These are phyloP conservation scores for Sonneratia alba DNA, from an alignment of 345 rosid species.

Conservation along the genomic window DNA sequence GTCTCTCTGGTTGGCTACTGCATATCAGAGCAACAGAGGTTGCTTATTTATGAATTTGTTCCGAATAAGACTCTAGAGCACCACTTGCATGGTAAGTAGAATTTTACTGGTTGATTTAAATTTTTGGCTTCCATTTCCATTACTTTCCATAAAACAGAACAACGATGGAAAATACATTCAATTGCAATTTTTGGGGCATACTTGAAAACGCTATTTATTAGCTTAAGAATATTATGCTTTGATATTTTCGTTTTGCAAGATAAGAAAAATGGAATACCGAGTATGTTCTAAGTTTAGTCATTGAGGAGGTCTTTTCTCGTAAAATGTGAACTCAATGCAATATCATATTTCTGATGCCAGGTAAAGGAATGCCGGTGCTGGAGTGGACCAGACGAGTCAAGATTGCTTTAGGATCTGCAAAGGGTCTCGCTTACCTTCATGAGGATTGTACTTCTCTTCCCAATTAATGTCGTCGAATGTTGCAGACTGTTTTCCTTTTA, in stretches of 20 bases:
- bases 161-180: not conserved
- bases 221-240: not conserved
- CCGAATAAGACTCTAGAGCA: conserved; percentile 86
- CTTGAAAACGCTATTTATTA: not conserved
- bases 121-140: not conserved
- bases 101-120: not conserved
- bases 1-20: conserved; percentile 89
- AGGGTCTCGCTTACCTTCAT: conserved; percentile 94
- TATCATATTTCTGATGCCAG: conserved; percentile 20
- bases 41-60: conserved; percentile 86
- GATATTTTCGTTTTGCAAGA: not conserved
- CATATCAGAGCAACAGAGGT: conserved; percentile 46
- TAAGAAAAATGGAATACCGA: not conserved
- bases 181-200: not conserved
- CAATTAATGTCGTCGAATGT: not conserved
- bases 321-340: not conserved
- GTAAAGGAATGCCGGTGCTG: conserved; percentile 42
- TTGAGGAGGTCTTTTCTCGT: not conserved
- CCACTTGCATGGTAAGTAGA: conserved; percentile 72
- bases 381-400: conserved; percentile 83
- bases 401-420: conserved; percentile 88
- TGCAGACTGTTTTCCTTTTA: not conserved
- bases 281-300: not conserved
- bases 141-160: not conserved
- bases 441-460: conserved; percentile 58